A percentile compares a stretch with the other conserved stretches of the same genome.
Evolutionary conservation across 2,329 filamentous ascomycete genomes (phyloP).

Genomic region (Cercospora zeae-maydis): DNA sequence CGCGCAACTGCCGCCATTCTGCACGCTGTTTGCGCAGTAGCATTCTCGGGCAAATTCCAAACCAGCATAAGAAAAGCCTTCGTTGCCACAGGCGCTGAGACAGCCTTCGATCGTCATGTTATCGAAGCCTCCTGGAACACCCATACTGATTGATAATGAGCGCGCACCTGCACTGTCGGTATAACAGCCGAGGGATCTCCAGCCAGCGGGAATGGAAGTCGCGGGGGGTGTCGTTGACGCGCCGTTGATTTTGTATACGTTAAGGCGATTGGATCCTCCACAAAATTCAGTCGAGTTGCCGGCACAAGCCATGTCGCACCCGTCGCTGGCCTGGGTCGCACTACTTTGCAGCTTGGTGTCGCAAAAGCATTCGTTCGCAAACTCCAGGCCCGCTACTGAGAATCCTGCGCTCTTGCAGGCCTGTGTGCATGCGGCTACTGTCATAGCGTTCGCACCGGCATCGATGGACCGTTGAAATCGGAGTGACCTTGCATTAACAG

Average conservation of each 20-base stretch:
- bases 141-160: constrained; percentile 13
- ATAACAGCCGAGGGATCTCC: constrained; percentile 29
- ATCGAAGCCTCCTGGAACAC: constrained; percentile 25
- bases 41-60: constrained; percentile 33
- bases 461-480: constrained; percentile 24
- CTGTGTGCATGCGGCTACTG: constrained; percentile 22
- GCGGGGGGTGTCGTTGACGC: background rate
- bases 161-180: constrained; percentile 8
- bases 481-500: constrained; percentile 19
- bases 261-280: constrained; percentile 29
- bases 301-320: constrained; percentile 29
- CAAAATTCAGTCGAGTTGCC: constrained; percentile 32
- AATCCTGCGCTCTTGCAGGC: constrained; percentile 30
- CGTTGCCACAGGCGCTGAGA: constrained; percentile 23
- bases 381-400: constrained; percentile 32
- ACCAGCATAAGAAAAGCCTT: constrained; percentile 31
- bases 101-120: constrained; percentile 37
- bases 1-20: constrained; percentile 2
- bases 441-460: constrained; percentile 9
- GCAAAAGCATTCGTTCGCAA: constrained; percentile 33
- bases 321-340: constrained; percentile 21
- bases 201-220: constrained; percentile 22
- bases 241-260: constrained; percentile 24
- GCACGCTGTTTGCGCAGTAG: constrained; percentile 14
- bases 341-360: constrained; percentile 22